A percentile compares a stretch with the other conserved stretches of the same genome.
Conservation (phyloP, 441 rosid genomes). For the Croton setiger region DNA sequence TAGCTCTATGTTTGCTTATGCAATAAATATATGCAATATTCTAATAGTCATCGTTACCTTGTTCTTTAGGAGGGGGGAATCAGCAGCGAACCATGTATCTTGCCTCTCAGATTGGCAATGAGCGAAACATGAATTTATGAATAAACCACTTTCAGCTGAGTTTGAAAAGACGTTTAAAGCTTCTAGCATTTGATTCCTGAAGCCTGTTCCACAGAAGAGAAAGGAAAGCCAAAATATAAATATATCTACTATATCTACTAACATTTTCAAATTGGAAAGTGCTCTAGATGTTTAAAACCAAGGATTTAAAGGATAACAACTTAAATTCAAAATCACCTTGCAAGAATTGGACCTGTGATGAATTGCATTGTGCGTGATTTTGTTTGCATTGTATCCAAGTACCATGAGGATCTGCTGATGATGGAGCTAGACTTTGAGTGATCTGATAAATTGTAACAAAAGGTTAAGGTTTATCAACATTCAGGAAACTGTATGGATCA, state of each 20-base stretch:
- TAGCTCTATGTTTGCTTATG: too few species aligned
- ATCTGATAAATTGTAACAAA: slow-evolving; percentile 37
- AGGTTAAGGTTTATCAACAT: slow-evolving; percentile 2
- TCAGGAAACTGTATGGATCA: slow-evolving; percentile 3
- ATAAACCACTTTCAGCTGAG: slow-evolving; percentile 65
- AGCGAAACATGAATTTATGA: slow-evolving; percentile 92
- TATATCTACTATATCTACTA: background rate
- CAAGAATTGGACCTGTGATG: slow-evolving; percentile 63
- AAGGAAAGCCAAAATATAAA: slow-evolving; percentile 2
- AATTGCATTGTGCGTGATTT: slow-evolving; percentile 59
- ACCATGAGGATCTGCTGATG: slow-evolving; percentile 82
- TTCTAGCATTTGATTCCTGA: slow-evolving; percentile 78
- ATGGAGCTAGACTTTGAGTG: slow-evolving; percentile 75
- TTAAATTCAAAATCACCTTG: slow-evolving; percentile 50
- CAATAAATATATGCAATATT: too few species aligned
- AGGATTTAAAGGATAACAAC: background rate
- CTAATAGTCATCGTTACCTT: slow-evolving; percentile 41
- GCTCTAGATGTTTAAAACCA: background rate
- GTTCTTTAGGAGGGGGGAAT: slow-evolving; percentile 65
- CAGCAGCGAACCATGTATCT: slow-evolving; percentile 87
- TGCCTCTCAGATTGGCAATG: slow-evolving; percentile 97
- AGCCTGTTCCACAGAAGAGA: slow-evolving; percentile 45
- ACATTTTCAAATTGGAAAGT: background rate
- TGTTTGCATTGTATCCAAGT: slow-evolving; percentile 75
- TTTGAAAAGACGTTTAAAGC: slow-evolving; percentile 50